Conservation (phyloP, 2,329 filamentous ascomycete genomes). For the Hymenoscyphus albidus region DNA sequence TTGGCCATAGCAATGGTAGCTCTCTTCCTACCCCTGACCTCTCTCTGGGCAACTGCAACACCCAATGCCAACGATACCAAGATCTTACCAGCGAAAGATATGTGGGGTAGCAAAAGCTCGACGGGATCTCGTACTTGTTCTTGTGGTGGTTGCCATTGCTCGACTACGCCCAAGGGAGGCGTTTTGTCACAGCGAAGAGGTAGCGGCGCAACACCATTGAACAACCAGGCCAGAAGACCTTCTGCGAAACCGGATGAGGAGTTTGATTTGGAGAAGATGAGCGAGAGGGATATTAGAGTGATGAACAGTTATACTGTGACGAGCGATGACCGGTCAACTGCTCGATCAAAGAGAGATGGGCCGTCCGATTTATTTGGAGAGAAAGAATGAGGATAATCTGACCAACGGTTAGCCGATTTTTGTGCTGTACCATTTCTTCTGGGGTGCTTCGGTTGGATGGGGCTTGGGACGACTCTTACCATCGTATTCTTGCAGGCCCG, state of each 20-base stretch:
- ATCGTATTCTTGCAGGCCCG: neutral
- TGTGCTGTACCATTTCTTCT: neutral
- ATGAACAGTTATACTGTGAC: neutral
- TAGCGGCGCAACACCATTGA: neutral
- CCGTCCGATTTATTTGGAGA: neutral
- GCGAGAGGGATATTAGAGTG: neutral
- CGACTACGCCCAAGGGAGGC: neutral
- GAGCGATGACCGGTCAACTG: neutral
- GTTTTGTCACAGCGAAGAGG: neutral
- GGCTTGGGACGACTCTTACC: no score
- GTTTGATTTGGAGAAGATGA: neutral
- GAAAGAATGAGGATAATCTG: neutral
- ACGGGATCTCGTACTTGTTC: neutral
- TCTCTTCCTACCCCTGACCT: constrained; percentile 61
- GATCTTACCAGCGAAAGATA: neutral
- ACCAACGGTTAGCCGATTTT: neutral
- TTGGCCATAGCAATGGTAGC: constrained; percentile 55
- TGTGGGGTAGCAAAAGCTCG: neutral
- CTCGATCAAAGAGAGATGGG: neutral
- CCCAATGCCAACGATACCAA: neutral
- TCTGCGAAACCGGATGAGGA: neutral
- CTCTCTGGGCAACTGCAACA: constrained; percentile 53
- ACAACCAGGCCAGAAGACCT: neutral
- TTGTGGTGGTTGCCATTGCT: neutral
- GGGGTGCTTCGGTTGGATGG: neutral